These are phyloP conservation scores for Pyrenochaeta sp. DNA, from an alignment of 2,329 filamentous ascomycete genomes.

Conservation along the genomic window DNA sequence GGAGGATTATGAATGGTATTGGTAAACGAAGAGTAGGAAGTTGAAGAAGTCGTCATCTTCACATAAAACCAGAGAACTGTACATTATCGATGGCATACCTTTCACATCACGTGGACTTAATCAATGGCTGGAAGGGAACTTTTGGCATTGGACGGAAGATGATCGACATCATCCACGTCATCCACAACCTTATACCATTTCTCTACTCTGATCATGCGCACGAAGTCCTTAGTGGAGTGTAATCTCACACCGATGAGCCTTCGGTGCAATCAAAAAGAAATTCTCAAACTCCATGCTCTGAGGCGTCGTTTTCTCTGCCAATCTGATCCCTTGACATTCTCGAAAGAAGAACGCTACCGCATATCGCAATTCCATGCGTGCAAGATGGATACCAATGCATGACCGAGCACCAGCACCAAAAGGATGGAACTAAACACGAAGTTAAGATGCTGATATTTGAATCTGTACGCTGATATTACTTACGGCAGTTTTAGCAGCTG, in stretches of 20 bases:
- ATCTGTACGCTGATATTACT: background rate
- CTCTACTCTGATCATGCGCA: background rate
- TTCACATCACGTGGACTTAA: too few species aligned
- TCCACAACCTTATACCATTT: background rate
- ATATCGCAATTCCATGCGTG: slow-evolving; percentile 65
- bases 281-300: slow-evolving; percentile 56
- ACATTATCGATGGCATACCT: too few species aligned
- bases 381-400: slow-evolving; percentile 75
- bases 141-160: too few species aligned
- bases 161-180: too few species aligned
- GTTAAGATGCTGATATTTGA: background rate
- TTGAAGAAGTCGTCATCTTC: too few species aligned
- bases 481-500: slow-evolving; percentile 55
- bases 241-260: slow-evolving; percentile 54
- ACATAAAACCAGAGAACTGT: too few species aligned
- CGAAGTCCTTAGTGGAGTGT: background rate
- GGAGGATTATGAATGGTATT: too few species aligned
- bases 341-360: slow-evolving; percentile 62
- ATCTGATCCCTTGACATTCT: slow-evolving; percentile 48
- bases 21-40: too few species aligned
- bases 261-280: slow-evolving; percentile 56
- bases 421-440: slow-evolving; percentile 62
- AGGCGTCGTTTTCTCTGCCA: slow-evolving; percentile 42
- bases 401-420: slow-evolving; percentile 74
- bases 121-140: too few species aligned